Evolutionary conservation across 2,329 filamentous ascomycete species (phyloP).

Genomic region (Aspergillus thermomutatus): DNA sequence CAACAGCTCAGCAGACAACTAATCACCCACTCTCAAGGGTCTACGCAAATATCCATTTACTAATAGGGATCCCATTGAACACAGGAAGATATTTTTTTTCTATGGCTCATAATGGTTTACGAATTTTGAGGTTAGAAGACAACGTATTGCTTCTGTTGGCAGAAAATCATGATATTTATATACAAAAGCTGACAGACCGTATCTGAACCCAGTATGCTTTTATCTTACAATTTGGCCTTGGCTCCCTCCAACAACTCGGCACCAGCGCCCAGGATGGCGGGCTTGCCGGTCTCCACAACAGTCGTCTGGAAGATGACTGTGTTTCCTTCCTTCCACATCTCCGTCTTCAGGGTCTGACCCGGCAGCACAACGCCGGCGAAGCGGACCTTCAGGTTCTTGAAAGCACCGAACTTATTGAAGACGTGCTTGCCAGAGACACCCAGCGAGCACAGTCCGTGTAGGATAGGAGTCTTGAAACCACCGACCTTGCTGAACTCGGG

Average conservation of each 20-base stretch:
- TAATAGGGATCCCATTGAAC: neutral
- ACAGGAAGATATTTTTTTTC: neutral
- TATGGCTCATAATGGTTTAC: neutral
- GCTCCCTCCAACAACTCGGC: slow-evolving; percentile 63
- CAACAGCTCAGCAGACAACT: neutral
- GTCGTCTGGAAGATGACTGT: slow-evolving; percentile 80
- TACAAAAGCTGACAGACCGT: slow-evolving; percentile 15
- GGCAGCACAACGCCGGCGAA: slow-evolving; percentile 84
- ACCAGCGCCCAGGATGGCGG: slow-evolving; percentile 76
- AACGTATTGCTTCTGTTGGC: neutral
- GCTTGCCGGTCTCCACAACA: slow-evolving; percentile 90
- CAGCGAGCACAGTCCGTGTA: slow-evolving; percentile 96
- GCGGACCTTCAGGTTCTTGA: slow-evolving; percentile 88
- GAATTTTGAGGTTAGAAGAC: neutral
- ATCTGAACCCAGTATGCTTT: neutral
- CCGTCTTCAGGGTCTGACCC: slow-evolving; percentile 83
- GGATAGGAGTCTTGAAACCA: slow-evolving; percentile 89
- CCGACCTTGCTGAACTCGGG: slow-evolving; percentile 91
- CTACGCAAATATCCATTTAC: neutral
- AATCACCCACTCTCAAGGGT: too few relatives aligned
- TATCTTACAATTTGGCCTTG: slow-evolving; percentile 50
- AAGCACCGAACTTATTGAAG: slow-evolving; percentile 74
- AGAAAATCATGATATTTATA: slow-evolving; percentile 12
- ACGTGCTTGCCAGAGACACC: slow-evolving; percentile 90
- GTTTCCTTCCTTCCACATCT: slow-evolving; percentile 88